A percentile compares a stretch with the other conserved stretches of the same genome.
Conservation (phyloP, 2,329 filamentous ascomycete species). For the Daldinia eschscholtzii region DNA sequence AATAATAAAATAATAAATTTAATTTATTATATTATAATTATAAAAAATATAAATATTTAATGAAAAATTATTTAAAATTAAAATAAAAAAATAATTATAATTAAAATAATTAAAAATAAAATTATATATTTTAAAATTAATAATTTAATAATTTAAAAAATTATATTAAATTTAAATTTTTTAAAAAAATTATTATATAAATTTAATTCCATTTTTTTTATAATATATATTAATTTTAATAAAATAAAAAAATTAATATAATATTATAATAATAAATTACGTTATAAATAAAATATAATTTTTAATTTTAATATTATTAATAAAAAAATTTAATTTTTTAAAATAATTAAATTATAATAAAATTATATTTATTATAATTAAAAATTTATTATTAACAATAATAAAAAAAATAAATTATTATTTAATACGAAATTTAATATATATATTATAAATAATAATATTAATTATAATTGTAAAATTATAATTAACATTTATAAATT, state of each 20-base stretch:
- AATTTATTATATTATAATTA: neutral
- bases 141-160: neutral
- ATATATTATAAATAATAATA: neutral
- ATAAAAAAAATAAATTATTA: neutral
- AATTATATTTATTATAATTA: neutral
- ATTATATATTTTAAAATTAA: neutral
- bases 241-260: neutral
- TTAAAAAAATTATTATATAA: neutral
- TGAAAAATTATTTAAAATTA: neutral
- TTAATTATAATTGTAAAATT: neutral
- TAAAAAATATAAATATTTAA: neutral
- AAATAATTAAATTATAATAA: neutral
- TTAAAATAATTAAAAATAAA: neutral
- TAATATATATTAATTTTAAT: neutral
- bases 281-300: neutral
- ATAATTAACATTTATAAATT: neutral
- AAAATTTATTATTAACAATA: neutral
- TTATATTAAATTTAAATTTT: neutral
- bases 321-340: neutral
- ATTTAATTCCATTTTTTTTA: neutral
- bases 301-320: neutral
- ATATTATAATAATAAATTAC: neutral
- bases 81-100: neutral
- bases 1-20: neutral
- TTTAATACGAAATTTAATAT: neutral